Base-by-base conservation (phyloP, 257 asterid genomes). In the Scutellaria galericulata region DNA sequence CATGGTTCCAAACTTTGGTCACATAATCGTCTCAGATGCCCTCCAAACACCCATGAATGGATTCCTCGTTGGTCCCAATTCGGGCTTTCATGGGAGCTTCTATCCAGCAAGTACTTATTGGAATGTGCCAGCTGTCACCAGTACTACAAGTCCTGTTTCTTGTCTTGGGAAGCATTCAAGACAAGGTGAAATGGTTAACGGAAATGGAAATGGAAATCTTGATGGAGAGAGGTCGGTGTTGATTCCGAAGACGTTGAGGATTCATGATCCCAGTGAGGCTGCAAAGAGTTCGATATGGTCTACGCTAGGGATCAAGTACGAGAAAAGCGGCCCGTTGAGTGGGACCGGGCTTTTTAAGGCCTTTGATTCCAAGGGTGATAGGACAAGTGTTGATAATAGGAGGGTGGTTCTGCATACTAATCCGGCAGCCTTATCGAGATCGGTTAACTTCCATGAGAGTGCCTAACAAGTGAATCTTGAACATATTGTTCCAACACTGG, bases 381-480 rank as follows among this genome's bases (percentile, higher is more conserved):
- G 66, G 12, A 75, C 72, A 46, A 54, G 57, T 2, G 37, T 74
- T 31, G 81, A 59, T 27, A 72, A 72, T 61, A 55, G 80, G 18
- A 62, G 80, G 10, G 37, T 81, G 82, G 84, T 80, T 9, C 35
- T 85, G 72, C 92, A 86, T 58, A 96, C 96, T 7, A 92, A 92
- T 80, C 97, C 97, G 0, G 97, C 96, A 8, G 97, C 96, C 40
- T 80, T 86, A 6, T 89, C 90, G n/a, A 80, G 97, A 27, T 92
- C 97, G 1, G 74, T 80, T 39, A 78, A 74, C 73, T 92, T 92
- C 75, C 93, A 77, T 0, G 97, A 92, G 81, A 77, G 78, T 57
- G 71, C 68, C 5, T 84, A 68, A 78, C 1, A 1, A 24, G 27
- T 24, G 2, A 24, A 2, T 46, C 50, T 61, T 73, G 41, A 62